Evolutionary conservation across 768 basidiomycete species (phyloP).

Genomic region (Boletus pseudopeckii): DNA sequence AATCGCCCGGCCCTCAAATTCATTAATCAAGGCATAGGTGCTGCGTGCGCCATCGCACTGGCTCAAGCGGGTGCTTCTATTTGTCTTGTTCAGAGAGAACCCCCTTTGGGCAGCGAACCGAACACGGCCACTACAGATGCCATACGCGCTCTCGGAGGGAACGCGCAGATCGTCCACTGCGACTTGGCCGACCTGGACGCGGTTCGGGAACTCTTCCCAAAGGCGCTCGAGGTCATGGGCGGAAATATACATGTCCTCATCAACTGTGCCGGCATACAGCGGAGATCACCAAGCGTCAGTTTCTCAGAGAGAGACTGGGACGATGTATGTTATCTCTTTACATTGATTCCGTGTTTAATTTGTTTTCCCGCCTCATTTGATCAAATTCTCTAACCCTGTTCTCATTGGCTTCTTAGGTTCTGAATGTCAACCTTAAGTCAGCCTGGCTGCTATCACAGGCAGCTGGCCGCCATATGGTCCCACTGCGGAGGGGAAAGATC

Average conservation of each 20-base stretch:
- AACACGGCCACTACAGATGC: slow-evolving; percentile 36
- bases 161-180: slow-evolving; percentile 46
- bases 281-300: slow-evolving; percentile 57
- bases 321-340: slow-evolving; percentile 48
- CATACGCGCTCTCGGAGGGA: slow-evolving; percentile 36
- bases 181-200: slow-evolving; percentile 51
- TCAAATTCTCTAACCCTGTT: slow-evolving; percentile 9
- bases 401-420: slow-evolving; percentile 47
- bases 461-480: slow-evolving; percentile 88
- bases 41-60: slow-evolving; percentile 51
- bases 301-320: slow-evolving; percentile 71
- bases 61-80: slow-evolving; percentile 53
- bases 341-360: slow-evolving; percentile 19
- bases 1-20: neutral
- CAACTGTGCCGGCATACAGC: slow-evolving; percentile 66
- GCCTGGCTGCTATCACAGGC: slow-evolving; percentile 83
- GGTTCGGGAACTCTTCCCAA: slow-evolving; percentile 47
- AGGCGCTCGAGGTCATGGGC: slow-evolving; percentile 48
- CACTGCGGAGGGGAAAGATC: slow-evolving; percentile 63
- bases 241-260: slow-evolving; percentile 60
- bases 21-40: slow-evolving; percentile 46
- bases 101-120: slow-evolving; percentile 32
- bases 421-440: slow-evolving; percentile 85
- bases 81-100: slow-evolving; percentile 46
- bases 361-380: slow-evolving; percentile 7